These are phyloP conservation scores for Rhizoctonia solani DNA, from an alignment of 1,284 basidiomycete species.

Conservation along the genomic window DNA sequence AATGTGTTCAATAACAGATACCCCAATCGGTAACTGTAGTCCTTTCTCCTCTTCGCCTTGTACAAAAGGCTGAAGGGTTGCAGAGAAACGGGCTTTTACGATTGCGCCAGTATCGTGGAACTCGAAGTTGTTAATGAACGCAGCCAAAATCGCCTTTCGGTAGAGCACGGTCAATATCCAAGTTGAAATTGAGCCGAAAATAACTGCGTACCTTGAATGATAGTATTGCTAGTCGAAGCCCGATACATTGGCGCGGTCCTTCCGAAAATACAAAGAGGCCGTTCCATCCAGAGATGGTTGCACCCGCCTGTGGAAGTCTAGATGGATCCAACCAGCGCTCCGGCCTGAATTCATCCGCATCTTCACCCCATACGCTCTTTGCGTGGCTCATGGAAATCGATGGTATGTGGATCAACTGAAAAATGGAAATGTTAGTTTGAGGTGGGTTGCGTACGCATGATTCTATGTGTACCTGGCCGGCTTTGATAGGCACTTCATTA, in stretches of 20 bases:
- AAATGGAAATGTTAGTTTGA: background rate
- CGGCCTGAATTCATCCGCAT: slow-evolving; percentile 43
- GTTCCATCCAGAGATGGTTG: slow-evolving; percentile 35
- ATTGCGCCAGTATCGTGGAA: slow-evolving; percentile 30
- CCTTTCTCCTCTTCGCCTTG: slow-evolving; percentile 30
- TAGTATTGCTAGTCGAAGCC: slow-evolving; percentile 34
- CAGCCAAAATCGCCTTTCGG: slow-evolving; percentile 24
- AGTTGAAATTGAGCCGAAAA: background rate
- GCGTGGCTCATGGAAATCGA: slow-evolving; percentile 41
- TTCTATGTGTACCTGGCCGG: slow-evolving; percentile 40
- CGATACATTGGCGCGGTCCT: slow-evolving; percentile 36
- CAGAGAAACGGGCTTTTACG: slow-evolving; percentile 26
- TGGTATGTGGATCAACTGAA: slow-evolving; percentile 41
- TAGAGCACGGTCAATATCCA: background rate
- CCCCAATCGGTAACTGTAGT: slow-evolving; percentile 29
- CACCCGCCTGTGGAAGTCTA: slow-evolving; percentile 10
- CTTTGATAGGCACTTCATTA: slow-evolving; percentile 37
- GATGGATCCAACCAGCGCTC: slow-evolving; percentile 35
- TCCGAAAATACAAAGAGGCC: slow-evolving; percentile 34
- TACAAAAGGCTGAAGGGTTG: slow-evolving; percentile 34
- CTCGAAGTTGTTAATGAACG: slow-evolving; percentile 35
- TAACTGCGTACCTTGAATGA: slow-evolving; percentile 33
- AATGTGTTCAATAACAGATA: background rate
- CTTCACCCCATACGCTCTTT: slow-evolving; percentile 43
- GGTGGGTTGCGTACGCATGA: background rate